Percentiles rank a stretch among this genome's conserved stretches.
phyloP scores from a whole-genome alignment of 1,284 basidiomycete species.

The Crucibulum cyathiforme region DNA sequence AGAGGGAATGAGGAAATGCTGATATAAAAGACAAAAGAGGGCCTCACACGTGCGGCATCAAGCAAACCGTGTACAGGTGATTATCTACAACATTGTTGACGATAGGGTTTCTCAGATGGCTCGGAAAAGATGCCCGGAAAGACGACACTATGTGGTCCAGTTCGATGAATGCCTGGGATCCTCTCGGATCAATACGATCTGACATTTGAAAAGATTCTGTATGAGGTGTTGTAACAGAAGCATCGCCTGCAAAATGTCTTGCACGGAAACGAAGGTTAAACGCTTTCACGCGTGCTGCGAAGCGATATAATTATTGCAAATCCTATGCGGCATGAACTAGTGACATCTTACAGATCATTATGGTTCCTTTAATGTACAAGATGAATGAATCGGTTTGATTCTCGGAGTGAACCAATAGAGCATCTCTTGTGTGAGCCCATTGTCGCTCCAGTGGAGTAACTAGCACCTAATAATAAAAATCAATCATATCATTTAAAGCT shows the following conservation, averaged over 20 bases:
- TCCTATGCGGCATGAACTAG: neutral
- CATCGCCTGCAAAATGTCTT: conserved; percentile 62
- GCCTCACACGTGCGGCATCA: conserved; percentile 69
- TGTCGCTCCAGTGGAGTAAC: conserved; percentile 65
- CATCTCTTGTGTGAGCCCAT: conserved; percentile 67
- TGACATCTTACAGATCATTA: conserved; percentile 57
- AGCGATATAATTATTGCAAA: neutral
- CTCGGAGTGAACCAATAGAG: conserved; percentile 64
- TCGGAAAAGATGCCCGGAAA: conserved; percentile 66
- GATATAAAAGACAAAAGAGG: neutral
- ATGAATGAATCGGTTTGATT: conserved; percentile 75
- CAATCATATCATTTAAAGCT: conserved; percentile 6
- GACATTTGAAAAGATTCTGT: conserved; percentile 34
- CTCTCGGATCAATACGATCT: conserved; percentile 58
- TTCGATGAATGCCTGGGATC: conserved; percentile 68
- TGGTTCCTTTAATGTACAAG: conserved; percentile 74
- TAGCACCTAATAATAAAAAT: conserved; percentile 46
- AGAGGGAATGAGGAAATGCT: conserved; percentile 1
- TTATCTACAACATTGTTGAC: conserved; percentile 64
- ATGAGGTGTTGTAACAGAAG: conserved; percentile 41
- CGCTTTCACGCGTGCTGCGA: conserved; percentile 63
- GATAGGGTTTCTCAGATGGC: conserved; percentile 61
- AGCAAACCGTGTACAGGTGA: conserved; percentile 68
- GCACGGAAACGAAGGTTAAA: conserved; percentile 74
- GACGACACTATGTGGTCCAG: conserved; percentile 63